Percentiles rank a stretch among this genome's conserved stretches.
Conservation (phyloP, 805 yeast species). For the Ogataea salicorniae region DNA sequence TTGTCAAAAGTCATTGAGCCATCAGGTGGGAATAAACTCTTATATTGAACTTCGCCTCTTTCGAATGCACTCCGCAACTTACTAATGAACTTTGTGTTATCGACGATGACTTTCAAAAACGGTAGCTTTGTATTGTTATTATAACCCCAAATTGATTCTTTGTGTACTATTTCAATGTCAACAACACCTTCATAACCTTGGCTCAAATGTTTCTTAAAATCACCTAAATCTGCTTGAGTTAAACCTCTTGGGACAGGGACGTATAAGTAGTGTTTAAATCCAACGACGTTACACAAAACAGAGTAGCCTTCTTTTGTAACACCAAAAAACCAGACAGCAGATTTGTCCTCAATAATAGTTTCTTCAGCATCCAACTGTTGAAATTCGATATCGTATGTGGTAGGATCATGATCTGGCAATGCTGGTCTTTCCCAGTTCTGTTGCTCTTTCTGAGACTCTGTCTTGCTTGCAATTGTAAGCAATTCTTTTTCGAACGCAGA, state of each 20-base stretch:
- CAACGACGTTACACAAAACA: slow-evolving; percentile 82
- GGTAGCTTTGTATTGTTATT: slow-evolving; percentile 73
- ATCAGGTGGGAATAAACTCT: slow-evolving; percentile 54
- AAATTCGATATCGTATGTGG: slow-evolving; percentile 53
- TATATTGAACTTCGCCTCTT: slow-evolving; percentile 65
- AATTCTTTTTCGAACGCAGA: slow-evolving; percentile 52
- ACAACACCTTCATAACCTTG: slow-evolving; percentile 52
- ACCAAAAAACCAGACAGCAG: slow-evolving; percentile 83
- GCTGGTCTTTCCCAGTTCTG: slow-evolving; percentile 51
- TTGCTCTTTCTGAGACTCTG: slow-evolving; percentile 18
- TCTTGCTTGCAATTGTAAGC: slow-evolving; percentile 34
- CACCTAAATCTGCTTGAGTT: slow-evolving; percentile 45
- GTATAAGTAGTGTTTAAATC: slow-evolving; percentile 84
- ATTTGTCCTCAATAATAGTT: slow-evolving; percentile 48
- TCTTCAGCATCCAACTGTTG: slow-evolving; percentile 97
- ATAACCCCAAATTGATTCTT: slow-evolving; percentile 93
- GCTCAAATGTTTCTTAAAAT: slow-evolving; percentile 42
- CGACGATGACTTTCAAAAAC: slow-evolving; percentile 68
- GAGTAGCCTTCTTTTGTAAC: slow-evolving; percentile 86
- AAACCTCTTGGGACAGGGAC: slow-evolving; percentile 88
- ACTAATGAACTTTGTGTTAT: slow-evolving; percentile 61
- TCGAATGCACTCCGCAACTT: slow-evolving; percentile 78
- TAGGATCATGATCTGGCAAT: slow-evolving; percentile 47
- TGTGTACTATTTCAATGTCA: slow-evolving; percentile 57
- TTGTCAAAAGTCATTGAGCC: slow-evolving; percentile 81